Evolutionary conservation across 2,329 filamentous ascomycete genomes (phyloP).

Genomic region (Talaromyces sp.): DNA sequence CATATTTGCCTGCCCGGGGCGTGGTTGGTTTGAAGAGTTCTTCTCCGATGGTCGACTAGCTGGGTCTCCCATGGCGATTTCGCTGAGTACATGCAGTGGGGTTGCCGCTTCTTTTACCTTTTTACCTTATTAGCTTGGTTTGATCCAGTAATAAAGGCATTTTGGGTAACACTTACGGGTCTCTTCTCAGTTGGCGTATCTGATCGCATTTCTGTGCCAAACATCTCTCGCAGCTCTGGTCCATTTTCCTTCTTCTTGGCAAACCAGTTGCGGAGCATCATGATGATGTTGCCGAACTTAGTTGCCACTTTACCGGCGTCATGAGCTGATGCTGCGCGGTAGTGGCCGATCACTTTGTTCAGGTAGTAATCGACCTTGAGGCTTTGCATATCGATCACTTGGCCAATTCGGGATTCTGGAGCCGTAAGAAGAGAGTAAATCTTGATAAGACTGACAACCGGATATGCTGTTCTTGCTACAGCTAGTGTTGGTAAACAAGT

Average conservation of each 20-base stretch:
- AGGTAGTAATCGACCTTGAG: slow-evolving; percentile 69
- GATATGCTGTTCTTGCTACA: slow-evolving; percentile 72
- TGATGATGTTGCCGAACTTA: slow-evolving; percentile 72
- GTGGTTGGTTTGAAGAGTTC: background rate
- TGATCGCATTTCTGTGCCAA: slow-evolving; percentile 18
- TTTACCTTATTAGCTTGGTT: background rate
- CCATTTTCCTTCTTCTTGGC: slow-evolving; percentile 49
- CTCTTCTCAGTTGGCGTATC: slow-evolving; percentile 6
- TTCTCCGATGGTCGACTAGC: slow-evolving; percentile 8
- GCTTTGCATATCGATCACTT: slow-evolving; percentile 68
- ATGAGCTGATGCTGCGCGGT: slow-evolving; percentile 64
- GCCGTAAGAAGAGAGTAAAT: slow-evolving; percentile 69
- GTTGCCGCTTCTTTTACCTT: slow-evolving; percentile 30
- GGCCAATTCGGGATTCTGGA: slow-evolving; percentile 67
- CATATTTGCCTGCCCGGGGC: slow-evolving; percentile 4
- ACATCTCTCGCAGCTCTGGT: slow-evolving; percentile 26
- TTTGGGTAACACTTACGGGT: background rate
- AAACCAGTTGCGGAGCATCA: slow-evolving; percentile 73
- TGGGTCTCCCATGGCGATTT: slow-evolving; percentile 45
- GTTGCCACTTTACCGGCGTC: slow-evolving; percentile 66
- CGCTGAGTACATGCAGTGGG: slow-evolving; percentile 41
- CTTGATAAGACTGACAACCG: slow-evolving; percentile 72
- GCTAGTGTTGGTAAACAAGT: slow-evolving; percentile 70
- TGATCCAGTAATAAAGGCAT: background rate
- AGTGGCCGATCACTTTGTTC: slow-evolving; percentile 69